A percentile compares a stretch with the other conserved stretches of the same genome.
phyloP scores from a whole-genome alignment of 495 filamentous ascomycete species.

The Podospora anserina region DNA sequence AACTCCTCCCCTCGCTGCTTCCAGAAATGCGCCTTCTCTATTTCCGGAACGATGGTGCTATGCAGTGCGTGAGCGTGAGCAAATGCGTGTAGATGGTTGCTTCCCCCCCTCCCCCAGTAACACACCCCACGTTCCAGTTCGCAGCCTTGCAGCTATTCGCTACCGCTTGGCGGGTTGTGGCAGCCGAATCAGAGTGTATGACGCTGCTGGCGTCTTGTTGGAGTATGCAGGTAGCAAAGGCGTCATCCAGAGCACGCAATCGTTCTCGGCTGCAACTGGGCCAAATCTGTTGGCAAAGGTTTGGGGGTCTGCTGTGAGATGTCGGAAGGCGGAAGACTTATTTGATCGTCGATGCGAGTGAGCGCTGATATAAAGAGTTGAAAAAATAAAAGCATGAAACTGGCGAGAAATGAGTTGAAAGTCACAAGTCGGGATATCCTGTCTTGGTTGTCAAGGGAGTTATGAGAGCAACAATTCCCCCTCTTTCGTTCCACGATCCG shows the following conservation, averaged over 20 bases:
- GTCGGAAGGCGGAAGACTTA: not conserved
- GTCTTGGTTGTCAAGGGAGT: not conserved
- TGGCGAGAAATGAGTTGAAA: not conserved
- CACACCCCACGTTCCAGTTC: constrained; percentile 17
- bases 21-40: not conserved
- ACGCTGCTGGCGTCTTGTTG: constrained; percentile 4
- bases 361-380: not conserved
- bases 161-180: constrained; percentile 17
- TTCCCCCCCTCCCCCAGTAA: not conserved
- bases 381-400: constrained; percentile 17
- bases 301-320: not conserved
- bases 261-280: constrained; percentile 23
- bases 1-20: not conserved
- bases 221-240: constrained; percentile 17
- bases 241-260: constrained; percentile 36
- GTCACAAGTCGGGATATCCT: not conserved
- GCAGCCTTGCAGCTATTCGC: constrained; percentile 20
- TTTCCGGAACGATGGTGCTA: constrained; percentile 1
- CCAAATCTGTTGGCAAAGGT: not conserved
- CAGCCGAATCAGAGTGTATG: constrained; percentile 16
- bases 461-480: not conserved
- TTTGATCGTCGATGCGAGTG: too few species aligned
- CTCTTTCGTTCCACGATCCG: not conserved
- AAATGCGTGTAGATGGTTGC: not conserved
- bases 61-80: not conserved